phyloP scores from a whole-genome alignment of 352 stramenopile genomes.

The Ophiocytium majus region DNA sequence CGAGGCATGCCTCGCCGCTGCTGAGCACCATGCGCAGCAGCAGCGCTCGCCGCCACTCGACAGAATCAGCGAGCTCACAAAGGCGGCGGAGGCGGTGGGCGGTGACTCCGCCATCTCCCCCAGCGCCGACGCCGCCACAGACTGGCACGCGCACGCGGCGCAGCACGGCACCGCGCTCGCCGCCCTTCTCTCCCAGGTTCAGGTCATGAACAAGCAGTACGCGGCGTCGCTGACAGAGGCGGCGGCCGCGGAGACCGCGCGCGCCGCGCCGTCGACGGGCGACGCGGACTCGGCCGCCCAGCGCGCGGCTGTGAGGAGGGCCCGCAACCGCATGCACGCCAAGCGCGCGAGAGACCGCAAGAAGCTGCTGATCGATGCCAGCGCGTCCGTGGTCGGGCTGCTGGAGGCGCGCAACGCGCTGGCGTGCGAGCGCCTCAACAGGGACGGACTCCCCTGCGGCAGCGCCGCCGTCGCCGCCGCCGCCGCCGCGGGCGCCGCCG shows the following conservation, averaged over 20 bases:
- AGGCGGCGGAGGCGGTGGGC: constrained; percentile 21
- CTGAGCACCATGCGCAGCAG: constrained; percentile 26
- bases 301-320: constrained; percentile 35
- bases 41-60: constrained; percentile 45
- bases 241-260: not conserved
- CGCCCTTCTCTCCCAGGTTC: constrained; percentile 37
- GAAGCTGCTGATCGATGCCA: constrained; percentile 56
- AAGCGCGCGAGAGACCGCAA: constrained; percentile 57
- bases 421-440: not conserved
- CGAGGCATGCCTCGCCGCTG: not conserved
- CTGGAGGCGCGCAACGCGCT: constrained; percentile 10
- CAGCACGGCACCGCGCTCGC: constrained; percentile 37
- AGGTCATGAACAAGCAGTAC: constrained; percentile 18
- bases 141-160: constrained; percentile 9
- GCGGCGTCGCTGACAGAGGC: not conserved
- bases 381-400: constrained; percentile 40
- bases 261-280: not conserved
- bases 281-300: constrained; percentile 23
- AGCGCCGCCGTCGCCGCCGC: not conserved
- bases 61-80: constrained; percentile 44
- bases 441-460: not conserved
- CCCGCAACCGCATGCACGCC: constrained; percentile 59
- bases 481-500: not conserved
- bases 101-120: constrained; percentile 32
- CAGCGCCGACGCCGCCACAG: not conserved